Conservation (phyloP, 345 rosid species). For the Raphanus raphanistrum region DNA sequence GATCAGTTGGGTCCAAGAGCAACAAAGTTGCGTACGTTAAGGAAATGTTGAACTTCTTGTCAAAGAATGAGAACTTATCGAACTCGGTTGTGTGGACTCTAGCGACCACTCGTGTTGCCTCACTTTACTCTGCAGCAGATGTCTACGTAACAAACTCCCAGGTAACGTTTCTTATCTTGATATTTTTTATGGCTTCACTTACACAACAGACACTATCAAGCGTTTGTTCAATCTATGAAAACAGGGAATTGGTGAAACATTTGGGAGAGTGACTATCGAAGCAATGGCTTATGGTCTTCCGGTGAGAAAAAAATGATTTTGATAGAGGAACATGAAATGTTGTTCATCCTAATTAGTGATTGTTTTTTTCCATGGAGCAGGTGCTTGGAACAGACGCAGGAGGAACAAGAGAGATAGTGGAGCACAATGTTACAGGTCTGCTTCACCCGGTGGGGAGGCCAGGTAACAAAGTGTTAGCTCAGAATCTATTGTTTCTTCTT, state of each 20-base stretch:
- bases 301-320: conserved; percentile 48
- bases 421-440: conserved; percentile 81
- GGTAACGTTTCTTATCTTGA: conserved; percentile 43
- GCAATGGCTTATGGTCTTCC: conserved; percentile 98
- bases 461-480: conserved; percentile 61
- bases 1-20: conserved; percentile 98
- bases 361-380: conserved; percentile 13
- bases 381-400: conserved; percentile 89
- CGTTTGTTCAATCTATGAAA: conserved; percentile 13
- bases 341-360: neutral
- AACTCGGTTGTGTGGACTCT: conserved; percentile 75
- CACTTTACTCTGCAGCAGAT: conserved; percentile 94
- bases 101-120: conserved; percentile 83
- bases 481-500: conserved; percentile 58
- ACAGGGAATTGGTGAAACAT: conserved; percentile 94
- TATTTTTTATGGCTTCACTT: neutral
- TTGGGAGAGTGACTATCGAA: conserved; percentile 97
- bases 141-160: conserved; percentile 88
- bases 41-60: conserved; percentile 63
- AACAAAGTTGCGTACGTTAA: conserved; percentile 80
- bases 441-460: conserved; percentile 74
- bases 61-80: conserved; percentile 64
- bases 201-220: neutral
- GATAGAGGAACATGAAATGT: neutral
- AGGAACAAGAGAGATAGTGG: conserved; percentile 86